Base-by-base conservation (phyloP, 2,329 filamentous ascomycete genomes). In the Neofusicoccum laricinum region DNA sequence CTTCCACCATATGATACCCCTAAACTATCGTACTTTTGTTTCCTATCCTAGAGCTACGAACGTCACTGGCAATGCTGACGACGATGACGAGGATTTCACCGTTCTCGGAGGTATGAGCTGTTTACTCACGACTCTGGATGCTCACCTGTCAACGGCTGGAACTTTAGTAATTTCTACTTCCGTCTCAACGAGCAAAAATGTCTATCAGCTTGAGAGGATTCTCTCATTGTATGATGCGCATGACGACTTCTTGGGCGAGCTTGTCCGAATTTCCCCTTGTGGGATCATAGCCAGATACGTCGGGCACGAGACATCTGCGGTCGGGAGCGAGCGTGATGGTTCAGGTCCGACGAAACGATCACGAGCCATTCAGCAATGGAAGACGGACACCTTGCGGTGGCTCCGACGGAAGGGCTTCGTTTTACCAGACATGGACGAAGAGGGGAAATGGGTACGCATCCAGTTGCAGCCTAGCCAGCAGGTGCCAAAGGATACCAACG, bases 11-110 rank as follows among this genome's bases (percentile, higher is more conserved):
- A 70, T 71, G 25, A 68, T 74, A 64, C 72, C 75, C 25, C 67
- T 78, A 45, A 77, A 78, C 64, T 74, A 72, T 64, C 72, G 76
- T 45, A 77, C 75, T 50, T 74, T 78, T 41, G 57, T 74, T 46
- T 72, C 74, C 41, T 70, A 68, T 59, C 67, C 70, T 36, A 40
- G 59, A 61, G n/a, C 48, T 46, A 64, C 50, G 21, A 58, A 67
- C 43, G 50, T 68, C 7, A 12, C 66, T 25, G 64, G 66, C 12
- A 62, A 63, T 4, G 25, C 59, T 55, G 65, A 66, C 8, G 34
- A 66, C 55, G 62, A 64, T 12, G 41, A 58, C 11, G 49, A 57
- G n/a, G 51, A 48, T 19, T 19, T 34, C 15, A 49, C 25, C 32
- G 32, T 50, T n/a, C 50, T 57, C 14, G 46, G 48, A 40, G 38